Evolutionary conservation across 2,329 filamentous ascomycete species (phyloP).

Genomic region (Myriosclerotinia scirpicola): DNA sequence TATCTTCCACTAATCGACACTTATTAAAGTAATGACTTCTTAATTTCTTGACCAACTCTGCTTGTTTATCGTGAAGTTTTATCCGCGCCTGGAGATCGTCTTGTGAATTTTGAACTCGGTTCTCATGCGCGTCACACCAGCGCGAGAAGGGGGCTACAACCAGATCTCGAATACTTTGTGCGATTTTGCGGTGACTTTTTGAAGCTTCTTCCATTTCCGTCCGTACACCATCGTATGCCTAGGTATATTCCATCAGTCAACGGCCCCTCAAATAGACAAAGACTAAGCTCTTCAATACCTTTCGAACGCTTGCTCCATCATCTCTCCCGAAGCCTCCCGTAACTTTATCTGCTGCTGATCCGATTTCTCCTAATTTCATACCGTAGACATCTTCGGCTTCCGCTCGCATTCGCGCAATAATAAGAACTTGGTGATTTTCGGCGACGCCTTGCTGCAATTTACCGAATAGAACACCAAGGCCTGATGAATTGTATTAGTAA

Average conservation of each 20-base stretch:
- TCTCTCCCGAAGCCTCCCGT: constrained; percentile 82
- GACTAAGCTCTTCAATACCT: constrained; percentile 63
- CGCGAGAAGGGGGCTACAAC: constrained; percentile 91
- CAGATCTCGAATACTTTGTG: constrained; percentile 91
- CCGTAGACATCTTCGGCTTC: constrained; percentile 93
- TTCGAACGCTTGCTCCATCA: constrained; percentile 92
- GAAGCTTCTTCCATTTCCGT: constrained; percentile 89
- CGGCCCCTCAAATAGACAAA: neutral
- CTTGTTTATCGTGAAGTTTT: constrained; percentile 90
- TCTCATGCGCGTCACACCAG: constrained; percentile 95
- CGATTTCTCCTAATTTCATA: constrained; percentile 76
- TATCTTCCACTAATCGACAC: constrained; percentile 89
- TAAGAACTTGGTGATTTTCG: constrained; percentile 92
- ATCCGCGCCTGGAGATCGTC: constrained; percentile 89
- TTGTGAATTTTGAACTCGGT: constrained; percentile 87
- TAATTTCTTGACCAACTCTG: constrained; percentile 86
- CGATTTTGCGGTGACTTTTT: constrained; percentile 91
- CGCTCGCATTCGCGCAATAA: constrained; percentile 87
- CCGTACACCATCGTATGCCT: constrained; percentile 94
- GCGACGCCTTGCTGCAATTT: constrained; percentile 96
- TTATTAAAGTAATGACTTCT: constrained; percentile 99
- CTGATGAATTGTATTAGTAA: constrained; percentile 43
- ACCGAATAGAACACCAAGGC: constrained; percentile 88
- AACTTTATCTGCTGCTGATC: constrained; percentile 77
- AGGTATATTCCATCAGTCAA: constrained; percentile 32